Conservation (phyloP, 2,329 filamentous ascomycete species). For the Lachnellula subtilissima region DNA sequence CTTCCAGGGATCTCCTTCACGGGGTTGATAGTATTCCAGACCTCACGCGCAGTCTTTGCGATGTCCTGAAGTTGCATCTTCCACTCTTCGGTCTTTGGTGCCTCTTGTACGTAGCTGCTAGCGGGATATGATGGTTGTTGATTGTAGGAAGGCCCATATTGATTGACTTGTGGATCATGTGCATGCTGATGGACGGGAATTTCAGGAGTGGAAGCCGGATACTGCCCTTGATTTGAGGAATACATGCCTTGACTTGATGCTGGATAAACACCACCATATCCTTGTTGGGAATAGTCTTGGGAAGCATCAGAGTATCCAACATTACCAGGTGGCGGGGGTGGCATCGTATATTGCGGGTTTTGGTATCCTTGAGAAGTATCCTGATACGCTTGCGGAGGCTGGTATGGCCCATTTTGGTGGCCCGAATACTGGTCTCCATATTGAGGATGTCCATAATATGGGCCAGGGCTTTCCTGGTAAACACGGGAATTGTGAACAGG, state of each 20-base stretch:
- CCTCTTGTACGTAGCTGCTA: conserved; percentile 21
- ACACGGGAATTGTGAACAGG: conserved; percentile 20
- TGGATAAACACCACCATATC: conserved; percentile 23
- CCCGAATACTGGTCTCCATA: conserved; percentile 31
- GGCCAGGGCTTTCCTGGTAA: conserved; percentile 29
- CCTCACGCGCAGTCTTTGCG: conserved; percentile 49
- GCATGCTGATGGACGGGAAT: conserved; percentile 13
- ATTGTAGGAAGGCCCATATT: conserved; percentile 20
- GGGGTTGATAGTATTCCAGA: conserved; percentile 58
- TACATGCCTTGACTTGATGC: conserved; percentile 17
- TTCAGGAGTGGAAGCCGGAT: conserved; percentile 18
- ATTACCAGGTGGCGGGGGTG: conserved; percentile 15
- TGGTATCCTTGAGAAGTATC: conserved; percentile 24
- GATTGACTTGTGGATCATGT: conserved; percentile 16
- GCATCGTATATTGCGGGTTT: conserved; percentile 21
- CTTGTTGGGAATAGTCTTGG: conserved; percentile 25
- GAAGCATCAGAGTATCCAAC: conserved; percentile 20
- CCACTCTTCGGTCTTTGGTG: conserved; percentile 40
- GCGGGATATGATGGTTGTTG: conserved; percentile 25
- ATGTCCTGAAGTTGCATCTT: conserved; percentile 48
- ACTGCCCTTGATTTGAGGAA: conserved; percentile 16
- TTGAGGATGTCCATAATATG: conserved; percentile 32
- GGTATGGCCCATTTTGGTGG: conserved; percentile 28
- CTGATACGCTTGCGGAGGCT: conserved; percentile 25
- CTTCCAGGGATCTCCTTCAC: conserved; percentile 58